These are phyloP conservation scores for Micromonas commoda DNA, from an alignment of 139 green algal genomes.

Conservation along the genomic window DNA sequence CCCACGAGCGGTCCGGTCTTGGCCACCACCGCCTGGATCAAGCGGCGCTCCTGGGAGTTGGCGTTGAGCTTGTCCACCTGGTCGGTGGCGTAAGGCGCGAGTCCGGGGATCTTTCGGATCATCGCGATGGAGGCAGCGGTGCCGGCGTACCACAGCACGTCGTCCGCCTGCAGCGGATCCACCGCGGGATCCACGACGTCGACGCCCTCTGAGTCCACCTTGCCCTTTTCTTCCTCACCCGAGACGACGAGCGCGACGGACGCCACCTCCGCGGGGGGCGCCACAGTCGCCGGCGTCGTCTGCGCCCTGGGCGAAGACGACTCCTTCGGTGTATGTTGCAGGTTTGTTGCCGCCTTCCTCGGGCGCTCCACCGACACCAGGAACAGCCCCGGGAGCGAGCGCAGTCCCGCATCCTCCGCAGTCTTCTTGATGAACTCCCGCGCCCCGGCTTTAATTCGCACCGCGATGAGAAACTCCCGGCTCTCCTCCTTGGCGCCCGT, in stretches of 20 bases:
- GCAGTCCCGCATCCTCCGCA: conserved; percentile 36
- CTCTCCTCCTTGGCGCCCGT: neutral
- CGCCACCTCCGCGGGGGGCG: neutral
- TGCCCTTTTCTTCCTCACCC: no score
- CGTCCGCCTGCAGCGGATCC: neutral
- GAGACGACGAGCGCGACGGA: neutral
- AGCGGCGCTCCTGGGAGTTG: conserved; percentile 22
- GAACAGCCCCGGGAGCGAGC: conserved; percentile 35
- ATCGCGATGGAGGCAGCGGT: neutral
- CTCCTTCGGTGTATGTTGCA: no score
- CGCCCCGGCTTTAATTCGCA: neutral
- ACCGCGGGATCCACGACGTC: neutral
- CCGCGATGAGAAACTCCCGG: conserved; percentile 19
- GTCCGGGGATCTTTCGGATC: conserved; percentile 3
- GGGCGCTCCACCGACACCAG: conserved; percentile 42
- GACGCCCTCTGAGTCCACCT: no score
- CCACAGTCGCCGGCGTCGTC: neutral
- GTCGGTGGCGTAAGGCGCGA: neutral
- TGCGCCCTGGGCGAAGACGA: no score
- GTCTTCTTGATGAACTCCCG: conserved; percentile 37
- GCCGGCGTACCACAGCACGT: conserved; percentile 21
- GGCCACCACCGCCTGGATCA: conserved; percentile 60
- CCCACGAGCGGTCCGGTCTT: conserved; percentile 41
- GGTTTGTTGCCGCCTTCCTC: conserved; percentile 40
- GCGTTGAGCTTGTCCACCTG: conserved; percentile 22